These are phyloP conservation scores for Gautieria morchelliformis DNA, from an alignment of 768 basidiomycete genomes.

Conservation along the genomic window DNA sequence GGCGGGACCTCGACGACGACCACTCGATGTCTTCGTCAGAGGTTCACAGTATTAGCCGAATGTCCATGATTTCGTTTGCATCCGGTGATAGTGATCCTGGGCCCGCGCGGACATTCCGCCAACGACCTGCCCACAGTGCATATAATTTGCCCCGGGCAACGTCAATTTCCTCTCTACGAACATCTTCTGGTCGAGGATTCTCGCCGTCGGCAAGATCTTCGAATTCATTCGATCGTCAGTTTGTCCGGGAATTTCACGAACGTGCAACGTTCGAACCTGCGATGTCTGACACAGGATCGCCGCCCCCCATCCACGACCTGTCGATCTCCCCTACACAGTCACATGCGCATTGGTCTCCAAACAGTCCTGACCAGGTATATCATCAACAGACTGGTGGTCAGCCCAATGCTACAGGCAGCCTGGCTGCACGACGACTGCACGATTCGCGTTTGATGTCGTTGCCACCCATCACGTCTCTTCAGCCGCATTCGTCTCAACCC, in stretches of 20 bases:
- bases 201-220: slow-evolving; percentile 67
- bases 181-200: slow-evolving; percentile 61
- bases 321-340: slow-evolving; percentile 54
- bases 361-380: not conserved
- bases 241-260: slow-evolving; percentile 64
- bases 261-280: slow-evolving; percentile 59
- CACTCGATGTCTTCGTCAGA: slow-evolving; percentile 89
- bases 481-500: slow-evolving; percentile 32
- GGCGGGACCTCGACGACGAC: slow-evolving; percentile 81
- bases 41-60: slow-evolving; percentile 60
- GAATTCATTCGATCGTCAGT: slow-evolving; percentile 70
- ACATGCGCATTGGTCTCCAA: slow-evolving; percentile 3
- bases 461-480: slow-evolving; percentile 24
- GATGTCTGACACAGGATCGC: slow-evolving; percentile 56
- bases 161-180: slow-evolving; percentile 65
- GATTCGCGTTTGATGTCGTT: slow-evolving; percentile 30
- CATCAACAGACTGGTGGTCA: not conserved
- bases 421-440: slow-evolving; percentile 26
- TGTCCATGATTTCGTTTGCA: slow-evolving; percentile 72
- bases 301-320: slow-evolving; percentile 66
- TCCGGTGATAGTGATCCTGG: slow-evolving; percentile 86
- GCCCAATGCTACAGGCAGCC: slow-evolving; percentile 13
- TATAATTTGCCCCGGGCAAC: slow-evolving; percentile 67
- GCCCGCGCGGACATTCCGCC: slow-evolving; percentile 48
- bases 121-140: slow-evolving; percentile 39